Evolutionary conservation across 1,284 basidiomycete genomes (phyloP), one percentile per base, ranked within the genome.

Genomic region (Wallemia mellicola): DNA sequence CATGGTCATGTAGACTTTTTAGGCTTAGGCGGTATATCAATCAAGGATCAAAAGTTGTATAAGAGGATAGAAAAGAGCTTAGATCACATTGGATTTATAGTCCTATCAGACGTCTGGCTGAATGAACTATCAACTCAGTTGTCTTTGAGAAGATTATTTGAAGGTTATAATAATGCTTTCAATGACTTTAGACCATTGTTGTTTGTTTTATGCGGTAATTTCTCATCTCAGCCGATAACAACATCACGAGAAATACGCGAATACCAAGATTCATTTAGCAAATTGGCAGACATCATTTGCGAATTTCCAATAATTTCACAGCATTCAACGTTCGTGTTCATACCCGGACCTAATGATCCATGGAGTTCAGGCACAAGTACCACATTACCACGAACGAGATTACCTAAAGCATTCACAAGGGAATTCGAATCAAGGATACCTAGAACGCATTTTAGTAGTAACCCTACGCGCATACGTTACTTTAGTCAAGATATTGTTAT

Each of bases 401-500:
- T 98, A 19, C 77, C 94, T 1, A 77, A 80, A 0, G 76, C 78
- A 1, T 80, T 94, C 64, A 75, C 79, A 0, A 71, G 77, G 7
- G 79, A 81, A 33, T 71, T 95, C 24, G 78, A 75, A 63, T 71
- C 76, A 1, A 80, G 80, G 64, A 69, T 94, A 25, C 82, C 86
- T 0, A 82, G 83, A 64, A 74, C 80, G 0, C 79, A 83, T 64
- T 83, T 98, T 66, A 81, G 80, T 0, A 84, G 81, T 57, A 96
- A 98, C 68, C 94, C 94, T 0, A 94, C 88, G 69, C 80, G 94
- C 5, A 79, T 98, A 66, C 84, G 85, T 64, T 96, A 95, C 70
- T 94, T 92, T 67, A 81, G 85, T 27, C 91, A 96, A 67, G 94
- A 99, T 70, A 80, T 98, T 55, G 91, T 98, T 33, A 73, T 99